Evolutionary conservation across 805 yeast species (phyloP), one percentile per base, ranked within the genome.

Genomic region (Ogataea populi-albae): DNA sequence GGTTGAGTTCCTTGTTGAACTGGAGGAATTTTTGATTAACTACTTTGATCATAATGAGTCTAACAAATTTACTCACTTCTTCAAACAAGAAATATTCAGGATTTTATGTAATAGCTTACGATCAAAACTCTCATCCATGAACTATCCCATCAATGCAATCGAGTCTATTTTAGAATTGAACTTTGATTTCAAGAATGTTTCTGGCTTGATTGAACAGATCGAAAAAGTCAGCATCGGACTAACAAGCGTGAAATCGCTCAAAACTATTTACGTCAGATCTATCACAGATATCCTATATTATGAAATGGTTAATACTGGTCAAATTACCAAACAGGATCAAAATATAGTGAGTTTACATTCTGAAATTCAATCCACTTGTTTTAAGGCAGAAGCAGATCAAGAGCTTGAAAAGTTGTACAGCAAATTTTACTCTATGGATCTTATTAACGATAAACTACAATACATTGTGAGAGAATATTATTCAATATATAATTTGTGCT

Each of bases 181-280:
- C 22, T 25, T 50, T 11, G 50, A 50, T 37, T 26, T 30, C 15
- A 40, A 42, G 16, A 42, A 32, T 18, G 26, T 48, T 0, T 9
- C 32, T 24, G 46, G 49, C 5, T 35, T 52, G 17, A 39, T 52
- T 10, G 45, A 43, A 5, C 54, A 50, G 28, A 28, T 34, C 9
- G 45, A 45, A 14, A 49, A 43, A 26, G 45, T 38, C 16, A 49
- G 31, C 20, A 46, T 46, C 21, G 49, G 52, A 4, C 34, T 41
- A 26, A 21, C 33, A 9, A 32, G 35, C 6, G 46, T 43, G 5
- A 43, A 19, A 23, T 41, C 53, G 2, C 30, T 50, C 17, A 42
- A 37, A 21, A 45, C 50, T 3, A 43, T 50, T 4, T 50, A 45
- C 30, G 28, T 26, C 14, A 43, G 40, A 24, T 42, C 52, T 14